Conservation (phyloP, 495 filamentous ascomycete genomes). For the Podospora appendiculata region DNA sequence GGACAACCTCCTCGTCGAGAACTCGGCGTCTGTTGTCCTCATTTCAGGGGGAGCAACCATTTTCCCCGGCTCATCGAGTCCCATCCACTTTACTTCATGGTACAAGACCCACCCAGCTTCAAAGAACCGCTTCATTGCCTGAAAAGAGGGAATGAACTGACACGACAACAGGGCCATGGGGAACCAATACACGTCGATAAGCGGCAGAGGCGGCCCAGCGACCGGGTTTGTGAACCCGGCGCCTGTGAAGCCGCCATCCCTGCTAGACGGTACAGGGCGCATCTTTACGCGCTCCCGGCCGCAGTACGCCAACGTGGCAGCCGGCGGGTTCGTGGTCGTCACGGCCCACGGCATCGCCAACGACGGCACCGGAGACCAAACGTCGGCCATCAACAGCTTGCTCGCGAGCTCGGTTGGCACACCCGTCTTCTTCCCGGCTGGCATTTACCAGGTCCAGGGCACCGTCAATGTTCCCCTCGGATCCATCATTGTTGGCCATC, state of each 20-base stretch:
- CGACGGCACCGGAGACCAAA: conserved; percentile 25
- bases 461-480: conserved; percentile 43
- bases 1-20: neutral
- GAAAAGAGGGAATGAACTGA: no score
- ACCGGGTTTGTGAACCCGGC: neutral
- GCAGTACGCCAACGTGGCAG: conserved; percentile 54
- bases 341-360: conserved; percentile 66
- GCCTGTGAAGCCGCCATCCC: conserved; percentile 35
- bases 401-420: conserved; percentile 15
- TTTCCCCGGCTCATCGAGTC: neutral
- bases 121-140: no score
- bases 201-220: neutral
- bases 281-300: conserved; percentile 60
- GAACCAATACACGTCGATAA: neutral
- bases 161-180: neutral
- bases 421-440: conserved; percentile 16
- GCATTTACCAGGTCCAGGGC: conserved; percentile 25
- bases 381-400: neutral
- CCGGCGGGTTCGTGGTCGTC: conserved; percentile 59
- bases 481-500: conserved; percentile 25
- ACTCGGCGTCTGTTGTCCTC: neutral
- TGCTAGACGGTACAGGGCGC: conserved; percentile 41
- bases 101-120: no score
- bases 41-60: neutral
- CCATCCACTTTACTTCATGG: neutral